A percentile compares a stretch with the other conserved stretches of the same genome.
Evolutionary conservation across 371 early-diverging fungal genomes (phyloP).

Genomic region (Saksenaea oblongispora): DNA sequence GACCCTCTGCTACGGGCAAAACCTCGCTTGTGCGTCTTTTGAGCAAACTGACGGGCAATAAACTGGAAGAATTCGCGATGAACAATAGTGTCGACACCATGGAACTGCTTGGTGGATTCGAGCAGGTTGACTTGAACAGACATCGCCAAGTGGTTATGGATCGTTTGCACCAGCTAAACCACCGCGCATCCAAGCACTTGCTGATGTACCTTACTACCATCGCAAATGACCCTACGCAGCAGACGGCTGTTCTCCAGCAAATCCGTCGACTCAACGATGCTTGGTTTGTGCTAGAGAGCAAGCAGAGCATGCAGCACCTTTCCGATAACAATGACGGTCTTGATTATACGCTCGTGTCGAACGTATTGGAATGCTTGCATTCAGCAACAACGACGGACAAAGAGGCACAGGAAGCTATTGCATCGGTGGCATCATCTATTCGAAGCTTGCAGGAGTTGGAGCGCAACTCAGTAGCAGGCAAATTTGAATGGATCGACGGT

Average conservation of each 20-base stretch:
- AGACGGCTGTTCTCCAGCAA: slow-evolving; percentile 23
- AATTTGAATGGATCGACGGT: slow-evolving; percentile 98
- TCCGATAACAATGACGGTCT: slow-evolving; percentile 20
- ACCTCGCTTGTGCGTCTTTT: slow-evolving; percentile 83
- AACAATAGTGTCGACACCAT: slow-evolving; percentile 93
- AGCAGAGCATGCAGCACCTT: slow-evolving; percentile 26
- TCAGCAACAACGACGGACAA: slow-evolving; percentile 25
- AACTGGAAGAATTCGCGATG: slow-evolving; percentile 91
- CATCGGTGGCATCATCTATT: slow-evolving; percentile 10
- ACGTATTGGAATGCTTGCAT: slow-evolving; percentile 31
- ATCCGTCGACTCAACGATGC: slow-evolving; percentile 43
- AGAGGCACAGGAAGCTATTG: slow-evolving; percentile 18
- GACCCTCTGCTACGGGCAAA: slow-evolving; percentile 86
- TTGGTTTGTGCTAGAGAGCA: slow-evolving; percentile 41
- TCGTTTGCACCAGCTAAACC: slow-evolving; percentile 26
- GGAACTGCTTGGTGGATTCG: slow-evolving; percentile 96
- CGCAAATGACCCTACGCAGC: slow-evolving; percentile 14
- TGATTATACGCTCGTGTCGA: slow-evolving; percentile 38
- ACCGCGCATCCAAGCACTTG: slow-evolving; percentile 28
- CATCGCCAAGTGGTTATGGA: slow-evolving; percentile 66
- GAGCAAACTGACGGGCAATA: slow-evolving; percentile 80
- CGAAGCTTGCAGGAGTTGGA: slow-evolving; percentile 50
- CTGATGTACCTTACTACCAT: slow-evolving; percentile 27
- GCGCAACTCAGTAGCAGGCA: slow-evolving; percentile 64
- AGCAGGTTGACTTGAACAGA: slow-evolving; percentile 90